These are phyloP conservation scores for Peniophora sp. DNA, from an alignment of 1,284 basidiomycete genomes.

Conservation along the genomic window DNA sequence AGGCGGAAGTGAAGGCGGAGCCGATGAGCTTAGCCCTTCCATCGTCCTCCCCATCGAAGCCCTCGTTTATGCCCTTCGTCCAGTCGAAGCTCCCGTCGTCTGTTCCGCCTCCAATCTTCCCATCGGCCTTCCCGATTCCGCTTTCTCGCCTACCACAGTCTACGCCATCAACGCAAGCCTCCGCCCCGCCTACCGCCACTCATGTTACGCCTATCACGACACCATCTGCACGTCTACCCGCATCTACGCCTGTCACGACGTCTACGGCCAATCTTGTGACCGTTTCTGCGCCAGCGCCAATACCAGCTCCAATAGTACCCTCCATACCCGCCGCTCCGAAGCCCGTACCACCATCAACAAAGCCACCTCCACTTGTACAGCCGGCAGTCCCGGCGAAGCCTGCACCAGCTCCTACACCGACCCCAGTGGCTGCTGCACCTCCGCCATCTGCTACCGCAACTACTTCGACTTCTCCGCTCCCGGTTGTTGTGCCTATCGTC, in stretches of 20 bases:
- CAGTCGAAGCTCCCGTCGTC: constrained; percentile 37
- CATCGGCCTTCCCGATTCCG: constrained; percentile 9
- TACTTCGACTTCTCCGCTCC: constrained; percentile 20
- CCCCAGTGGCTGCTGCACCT: constrained; percentile 7
- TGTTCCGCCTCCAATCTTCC: neutral
- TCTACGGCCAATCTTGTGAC: neutral
- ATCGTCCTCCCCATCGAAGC: constrained; percentile 36
- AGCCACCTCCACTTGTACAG: constrained; percentile 9
- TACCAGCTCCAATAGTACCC: neutral
- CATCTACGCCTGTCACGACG: neutral
- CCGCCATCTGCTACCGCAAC: constrained; percentile 12
- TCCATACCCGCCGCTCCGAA: constrained; percentile 3
- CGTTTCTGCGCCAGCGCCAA: neutral
- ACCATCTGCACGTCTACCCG: neutral
- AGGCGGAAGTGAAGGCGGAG: constrained; percentile 44
- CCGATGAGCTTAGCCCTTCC: constrained; percentile 38
- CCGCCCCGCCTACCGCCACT: constrained; percentile 2
- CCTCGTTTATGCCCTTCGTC: constrained; percentile 57
- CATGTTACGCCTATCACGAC: too few relatives aligned
- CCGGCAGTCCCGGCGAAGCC: constrained; percentile 2
- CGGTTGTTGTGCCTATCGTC: constrained; percentile 51
- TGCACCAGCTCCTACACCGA: constrained; percentile 9
- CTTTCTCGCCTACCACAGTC: constrained; percentile 9
- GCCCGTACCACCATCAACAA: constrained; percentile 8
- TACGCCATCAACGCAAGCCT: constrained; percentile 2